phyloP scores from a whole-genome alignment of 192 early-diverging fungal species.

The Rhizophlyctis rosea region DNA sequence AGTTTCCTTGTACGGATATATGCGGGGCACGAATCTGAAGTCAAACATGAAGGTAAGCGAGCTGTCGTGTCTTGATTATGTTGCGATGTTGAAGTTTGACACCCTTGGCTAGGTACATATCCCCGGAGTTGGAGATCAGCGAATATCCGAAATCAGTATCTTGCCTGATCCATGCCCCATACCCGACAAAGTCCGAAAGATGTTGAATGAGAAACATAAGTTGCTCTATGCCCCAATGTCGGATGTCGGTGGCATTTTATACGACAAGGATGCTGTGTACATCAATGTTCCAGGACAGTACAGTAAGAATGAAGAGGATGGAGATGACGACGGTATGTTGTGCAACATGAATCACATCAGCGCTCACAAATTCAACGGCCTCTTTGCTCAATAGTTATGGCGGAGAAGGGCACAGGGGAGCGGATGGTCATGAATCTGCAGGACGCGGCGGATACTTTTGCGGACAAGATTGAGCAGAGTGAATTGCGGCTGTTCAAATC shows the following conservation, averaged over 20 bases:
- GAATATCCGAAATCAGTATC: conserved; percentile 69
- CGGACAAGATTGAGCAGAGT: conserved; percentile 63
- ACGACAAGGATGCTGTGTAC: conserved; percentile 99
- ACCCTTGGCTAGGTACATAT: conserved; percentile 71
- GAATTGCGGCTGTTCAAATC: conserved; percentile 66
- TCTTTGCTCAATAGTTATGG: too few relatives aligned
- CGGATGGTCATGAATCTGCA: conserved; percentile 92
- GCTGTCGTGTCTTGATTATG: neutral
- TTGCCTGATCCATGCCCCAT: conserved; percentile 95
- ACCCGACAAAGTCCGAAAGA: conserved; percentile 87
- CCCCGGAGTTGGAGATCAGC: conserved; percentile 90
- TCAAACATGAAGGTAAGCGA: conserved; percentile 60
- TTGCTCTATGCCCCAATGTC: conserved; percentile 98
- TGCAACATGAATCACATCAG: too few relatives aligned
- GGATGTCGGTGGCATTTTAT: conserved; percentile 96
- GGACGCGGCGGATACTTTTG: conserved; percentile 72
- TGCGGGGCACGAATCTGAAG: conserved; percentile 94
- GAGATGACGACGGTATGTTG: conserved; percentile 31
- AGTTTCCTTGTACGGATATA: conserved; percentile 91
- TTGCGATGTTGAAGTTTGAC: neutral
- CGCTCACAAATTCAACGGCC: too few relatives aligned
- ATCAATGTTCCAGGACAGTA: conserved; percentile 91
- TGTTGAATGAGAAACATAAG: conserved; percentile 90
- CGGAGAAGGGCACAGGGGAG: conserved; percentile 72
- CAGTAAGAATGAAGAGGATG: conserved; percentile 53